Percentiles rank a stretch among this genome's conserved stretches.
phyloP scores from a whole-genome alignment of 2,329 filamentous ascomycete species.

The Trichoderma brevicompactum region DNA sequence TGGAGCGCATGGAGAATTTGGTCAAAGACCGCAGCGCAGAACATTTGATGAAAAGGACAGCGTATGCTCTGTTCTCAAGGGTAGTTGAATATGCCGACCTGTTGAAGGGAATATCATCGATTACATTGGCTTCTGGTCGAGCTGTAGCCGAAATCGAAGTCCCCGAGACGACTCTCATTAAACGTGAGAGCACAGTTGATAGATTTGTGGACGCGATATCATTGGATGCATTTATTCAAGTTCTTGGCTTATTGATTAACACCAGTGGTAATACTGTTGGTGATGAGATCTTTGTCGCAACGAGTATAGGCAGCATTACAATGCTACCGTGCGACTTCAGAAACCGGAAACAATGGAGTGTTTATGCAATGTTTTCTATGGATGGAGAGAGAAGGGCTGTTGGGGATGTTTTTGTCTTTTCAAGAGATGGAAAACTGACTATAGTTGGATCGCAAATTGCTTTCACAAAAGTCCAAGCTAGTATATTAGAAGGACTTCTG shows the following conservation, averaged over 20 bases:
- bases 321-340: conserved; percentile 30
- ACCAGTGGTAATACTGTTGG: conserved; percentile 27
- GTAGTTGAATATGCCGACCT: conserved; percentile 33
- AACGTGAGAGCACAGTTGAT: conserved; percentile 29
- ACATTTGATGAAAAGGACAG: conserved; percentile 28
- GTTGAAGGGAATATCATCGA: conserved; percentile 30
- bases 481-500: conserved; percentile 31
- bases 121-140: conserved; percentile 29
- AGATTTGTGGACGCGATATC: conserved; percentile 32
- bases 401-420: conserved; percentile 32
- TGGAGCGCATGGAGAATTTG: not conserved
- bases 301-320: conserved; percentile 31
- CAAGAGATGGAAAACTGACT: conserved; percentile 25
- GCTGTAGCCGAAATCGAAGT: conserved; percentile 32
- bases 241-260: conserved; percentile 34
- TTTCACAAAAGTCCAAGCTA: conserved; percentile 31
- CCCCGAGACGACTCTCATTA: conserved; percentile 20
- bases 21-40: conserved; percentile 28
- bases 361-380: conserved; percentile 31
- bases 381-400: conserved; percentile 28
- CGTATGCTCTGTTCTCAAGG: conserved; percentile 32
- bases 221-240: conserved; percentile 35
- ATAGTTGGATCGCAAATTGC: conserved; percentile 31
- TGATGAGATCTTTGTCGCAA: conserved; percentile 32
- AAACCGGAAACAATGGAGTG: conserved; percentile 29